Percentiles rank a stretch among this genome's conserved stretches.
phyloP scores from a whole-genome alignment of 2,329 filamentous ascomycete genomes.

The Scleromitrula shiraiana region DNA sequence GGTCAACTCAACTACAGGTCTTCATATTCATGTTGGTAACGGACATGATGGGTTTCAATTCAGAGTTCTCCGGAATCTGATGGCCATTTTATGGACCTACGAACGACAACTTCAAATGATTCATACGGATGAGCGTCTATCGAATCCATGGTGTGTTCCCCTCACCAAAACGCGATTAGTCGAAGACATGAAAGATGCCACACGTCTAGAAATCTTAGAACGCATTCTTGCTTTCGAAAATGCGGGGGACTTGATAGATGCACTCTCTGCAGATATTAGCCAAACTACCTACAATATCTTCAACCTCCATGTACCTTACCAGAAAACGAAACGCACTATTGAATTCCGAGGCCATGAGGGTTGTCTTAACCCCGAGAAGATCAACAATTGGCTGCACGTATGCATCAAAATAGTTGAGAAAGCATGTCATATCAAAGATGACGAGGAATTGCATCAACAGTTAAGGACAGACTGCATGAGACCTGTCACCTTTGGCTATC shows the following conservation, averaged over 20 bases:
- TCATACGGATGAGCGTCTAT: not conserved
- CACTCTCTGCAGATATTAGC: not conserved
- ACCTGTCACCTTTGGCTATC: no score
- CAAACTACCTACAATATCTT: not conserved
- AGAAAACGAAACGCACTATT: not conserved
- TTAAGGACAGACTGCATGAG: not conserved
- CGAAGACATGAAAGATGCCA: not conserved
- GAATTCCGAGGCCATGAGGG: not conserved
- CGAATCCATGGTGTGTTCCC: not conserved
- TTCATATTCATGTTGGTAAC: constrained; percentile 30
- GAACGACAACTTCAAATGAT: constrained; percentile 19
- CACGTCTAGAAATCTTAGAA: not conserved
- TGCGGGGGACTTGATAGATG: not conserved
- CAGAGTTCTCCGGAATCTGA: constrained; percentile 24
- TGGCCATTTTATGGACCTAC: constrained; percentile 24
- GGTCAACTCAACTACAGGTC: constrained; percentile 21
- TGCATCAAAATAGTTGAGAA: not conserved
- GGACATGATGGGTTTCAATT: constrained; percentile 17
- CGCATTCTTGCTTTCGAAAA: not conserved
- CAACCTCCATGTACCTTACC: not conserved
- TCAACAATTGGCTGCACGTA: not conserved
- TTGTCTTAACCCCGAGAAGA: not conserved
- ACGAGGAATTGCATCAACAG: not conserved
- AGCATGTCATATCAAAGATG: not conserved
- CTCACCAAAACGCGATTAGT: not conserved